Evolutionary conservation across 2,329 filamentous ascomycete genomes (phyloP), one percentile per base, ranked within the genome.

Genomic region (Fusarium sp.): DNA sequence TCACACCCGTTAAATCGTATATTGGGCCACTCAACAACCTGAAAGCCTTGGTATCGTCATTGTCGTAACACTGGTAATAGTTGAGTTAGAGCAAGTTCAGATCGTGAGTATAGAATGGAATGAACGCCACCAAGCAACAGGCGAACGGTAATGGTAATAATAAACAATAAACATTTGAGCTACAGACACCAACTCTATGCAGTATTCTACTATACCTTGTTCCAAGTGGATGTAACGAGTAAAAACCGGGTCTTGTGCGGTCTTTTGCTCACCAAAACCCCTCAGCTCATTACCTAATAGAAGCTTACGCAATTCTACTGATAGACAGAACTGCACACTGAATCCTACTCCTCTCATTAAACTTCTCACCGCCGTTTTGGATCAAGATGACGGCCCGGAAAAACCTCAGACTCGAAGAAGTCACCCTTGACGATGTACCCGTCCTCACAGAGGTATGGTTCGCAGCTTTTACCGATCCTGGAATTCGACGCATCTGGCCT

Each of bases 371-470:
- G 31, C 38, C 22, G 15, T 42, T 36, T 30, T 11, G 18, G 3
- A 15, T 26, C 20, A 16, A 54, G 31, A 35, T 51, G 26, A 36
- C 12, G 14, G 15, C 38, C 15, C 38, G 2, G 16, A 47, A 30
- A 35, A 24, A 12, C 15, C 47, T 73, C 20, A 39, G 31, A 12
- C n/a, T 74, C 5, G 57, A 74, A 41, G 14, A 51, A 8, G 68
- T 56, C 9, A 58, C 53, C 10, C 33, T 61, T 22, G 57, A 68
- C 7, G 72, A 75, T 30, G 28, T 73, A 4, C 41, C 59, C 11
- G 33, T 35, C 6, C 53, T 75, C 22, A 70, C 61, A 10, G 62
- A 75, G 6, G 26, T 75, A 15, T 75, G 72, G 72, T 75, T 64
- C 12, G 70, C 62, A 16, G 69, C 65, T 15, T 74, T 74, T 24